Evolutionary conservation across 169 alveolate genomes (phyloP), one percentile per base, ranked within the genome.

Genomic region (Miamiensis avidus): DNA sequence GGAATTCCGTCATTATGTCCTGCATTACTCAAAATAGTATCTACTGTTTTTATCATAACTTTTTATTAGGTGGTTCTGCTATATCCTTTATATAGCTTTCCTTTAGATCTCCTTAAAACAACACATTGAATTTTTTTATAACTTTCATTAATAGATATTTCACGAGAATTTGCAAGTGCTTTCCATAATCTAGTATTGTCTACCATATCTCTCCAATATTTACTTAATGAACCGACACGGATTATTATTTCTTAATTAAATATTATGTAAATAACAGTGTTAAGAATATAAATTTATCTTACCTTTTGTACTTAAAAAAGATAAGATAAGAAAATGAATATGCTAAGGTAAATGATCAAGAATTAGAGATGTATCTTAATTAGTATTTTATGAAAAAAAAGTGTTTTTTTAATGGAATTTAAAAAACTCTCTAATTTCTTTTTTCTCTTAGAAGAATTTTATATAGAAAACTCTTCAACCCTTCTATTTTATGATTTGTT

Each of bases 1-100:
- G 97, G 97, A 0, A 95, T 83, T 25, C 97, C 97, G 73, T 95
- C 97, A 81, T 95, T 95, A 27, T 89, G 82, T 0, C 95, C 97
- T 27, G 97, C 97, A 78, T 95, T 95, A 34, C 96, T 93, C n/a
- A 91, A 91, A 87, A 90, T 93, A 27, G 93, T 33, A 84, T 86
- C 85, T 28, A 95, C 93, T 76, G 89, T 91, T 76, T 96, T 85
- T n/a, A 95, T 83, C 73, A 92, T 91, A 64, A 93, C 90, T 29
- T 90, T 85, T 72, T 72, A 75, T 34, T 64, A 34, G 26, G 77
- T 73, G 0, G 78, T 69, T 82, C 91, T 85, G 34, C 26, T 11
- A 11, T 11, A 4, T 11, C 88, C 96, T 76, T 74, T 76, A 87
- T 75, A 92, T 31, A 92, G 86, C 72, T 88, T 88, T 31, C 96